Evolutionary conservation across 2,329 filamentous ascomycete species (phyloP), one percentile per base, ranked within the genome.

Genomic region (Rhinocladiella mackenziei): DNA sequence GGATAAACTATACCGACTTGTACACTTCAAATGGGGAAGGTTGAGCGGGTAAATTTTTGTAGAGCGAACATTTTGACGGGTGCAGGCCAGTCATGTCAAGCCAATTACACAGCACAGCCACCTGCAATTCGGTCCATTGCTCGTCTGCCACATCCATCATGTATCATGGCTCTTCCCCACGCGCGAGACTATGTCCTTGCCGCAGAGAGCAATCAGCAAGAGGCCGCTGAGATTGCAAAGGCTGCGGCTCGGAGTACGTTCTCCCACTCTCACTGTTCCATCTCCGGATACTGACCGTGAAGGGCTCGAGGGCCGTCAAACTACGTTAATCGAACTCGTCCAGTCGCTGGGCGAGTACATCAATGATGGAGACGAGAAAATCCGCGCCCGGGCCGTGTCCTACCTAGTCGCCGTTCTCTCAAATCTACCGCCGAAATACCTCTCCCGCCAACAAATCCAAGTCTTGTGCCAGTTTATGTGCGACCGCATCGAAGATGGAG

Each of bases 331-430:
- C 43, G 73, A 75, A 41, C 65, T 83, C 37, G 76, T 84, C 42
- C 77, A 81, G 58, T 78, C 77, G 32, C 67, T 84, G 22, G 77
- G 78, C 14, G 78, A 82, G 60, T 84, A 83, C 55, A 74, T 84
- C 58, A 83, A 82, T 54, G 77, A 81, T 60, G 78, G 83, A 56
- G 78, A 84, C 64, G 69, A 70, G 15, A 69, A 72, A 10, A 68
- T 77, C 31, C 71, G 81, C 28, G 73, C 74, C n/a, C 81, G 81
- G 62, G 74, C 77, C 59, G 65, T 69, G 48, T 66, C 64, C 15
- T 72, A 65, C 55, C 58, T 73, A 22, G 66, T 63, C 9, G 62
- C 62, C 14, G 64, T 71, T 31, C 67, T 73, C 46, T 65, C 62
- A 41, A 67, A 70, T 20, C 63, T 80, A 3, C 68, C 75, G 17